phyloP scores from a whole-genome alignment of 805 yeast species.

The Sungouiozyma intestinalis region DNA sequence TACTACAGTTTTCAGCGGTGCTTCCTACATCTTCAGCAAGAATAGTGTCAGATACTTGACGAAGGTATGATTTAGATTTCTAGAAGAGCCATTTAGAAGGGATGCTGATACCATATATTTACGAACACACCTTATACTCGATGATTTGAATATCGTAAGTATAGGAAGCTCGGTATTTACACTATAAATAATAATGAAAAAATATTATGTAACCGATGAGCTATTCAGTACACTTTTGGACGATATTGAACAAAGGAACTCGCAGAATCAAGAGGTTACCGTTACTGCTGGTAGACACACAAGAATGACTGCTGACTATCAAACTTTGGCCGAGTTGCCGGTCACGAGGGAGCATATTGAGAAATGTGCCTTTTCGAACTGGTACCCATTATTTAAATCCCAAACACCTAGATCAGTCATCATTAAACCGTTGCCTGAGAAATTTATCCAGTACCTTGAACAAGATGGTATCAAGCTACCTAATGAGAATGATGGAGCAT shows the following conservation, averaged over 20 bases:
- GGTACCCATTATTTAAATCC: slow-evolving; percentile 46
- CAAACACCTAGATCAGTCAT: slow-evolving; percentile 42
- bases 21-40: slow-evolving; percentile 61
- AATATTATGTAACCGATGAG: neutral
- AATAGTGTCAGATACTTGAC: slow-evolving; percentile 39
- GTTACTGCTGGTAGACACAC: neutral
- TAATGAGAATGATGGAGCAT: slow-evolving; percentile 28
- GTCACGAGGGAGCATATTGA: slow-evolving; percentile 35
- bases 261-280: too few relatives aligned
- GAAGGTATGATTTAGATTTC: neutral
- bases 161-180: too few relatives aligned
- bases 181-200: too few relatives aligned
- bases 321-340: slow-evolving; percentile 14
- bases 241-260: too few relatives aligned
- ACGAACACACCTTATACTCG: too few relatives aligned
- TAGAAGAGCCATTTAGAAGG: too few relatives aligned
- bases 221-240: too few relatives aligned
- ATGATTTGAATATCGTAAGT: too few relatives aligned
- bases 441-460: slow-evolving; percentile 48
- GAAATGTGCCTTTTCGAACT: slow-evolving; percentile 45
- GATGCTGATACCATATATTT: too few relatives aligned
- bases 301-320: slow-evolving; percentile 9
- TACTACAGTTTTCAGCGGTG: slow-evolving; percentile 72
- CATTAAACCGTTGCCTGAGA: slow-evolving; percentile 46
- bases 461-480: slow-evolving; percentile 65